Evolutionary conservation across 2,329 filamentous ascomycete species (phyloP).

Genomic region (Bimuria novae-zelandiae): DNA sequence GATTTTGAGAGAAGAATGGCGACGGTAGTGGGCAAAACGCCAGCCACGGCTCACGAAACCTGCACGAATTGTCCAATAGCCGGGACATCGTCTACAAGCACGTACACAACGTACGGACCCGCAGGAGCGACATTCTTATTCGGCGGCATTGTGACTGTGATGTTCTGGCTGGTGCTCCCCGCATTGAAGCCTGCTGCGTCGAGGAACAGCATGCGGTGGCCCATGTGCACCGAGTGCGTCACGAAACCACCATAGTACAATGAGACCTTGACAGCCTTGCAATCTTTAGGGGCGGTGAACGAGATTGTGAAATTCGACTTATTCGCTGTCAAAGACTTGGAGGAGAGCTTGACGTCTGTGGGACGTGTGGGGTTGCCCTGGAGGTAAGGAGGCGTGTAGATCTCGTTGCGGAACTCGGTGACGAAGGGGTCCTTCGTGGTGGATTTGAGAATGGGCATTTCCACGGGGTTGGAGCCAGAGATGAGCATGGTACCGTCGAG

Average conservation of each 20-base stretch:
- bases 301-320: slow-evolving; percentile 53
- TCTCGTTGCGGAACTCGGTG: slow-evolving; percentile 66
- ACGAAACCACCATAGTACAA: slow-evolving; percentile 65
- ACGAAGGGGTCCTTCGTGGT: slow-evolving; percentile 55
- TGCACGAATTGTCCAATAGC: slow-evolving; percentile 58
- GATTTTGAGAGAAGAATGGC: background rate
- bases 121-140: slow-evolving; percentile 61
- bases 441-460: slow-evolving; percentile 58
- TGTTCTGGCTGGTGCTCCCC: slow-evolving; percentile 48
- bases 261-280: slow-evolving; percentile 54
- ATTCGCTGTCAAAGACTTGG: slow-evolving; percentile 50
- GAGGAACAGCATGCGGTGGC: slow-evolving; percentile 61
- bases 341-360: slow-evolving; percentile 52
- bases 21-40: background rate
- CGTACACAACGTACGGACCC: slow-evolving; percentile 65
- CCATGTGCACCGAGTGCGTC: slow-evolving; percentile 66
- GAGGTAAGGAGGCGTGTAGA: slow-evolving; percentile 65
- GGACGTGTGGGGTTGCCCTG: slow-evolving; percentile 59
- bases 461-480: slow-evolving; percentile 64
- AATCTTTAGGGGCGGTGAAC: slow-evolving; percentile 52
- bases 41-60: slow-evolving; percentile 37
- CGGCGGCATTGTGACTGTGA: slow-evolving; percentile 60
- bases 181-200: slow-evolving; percentile 55
- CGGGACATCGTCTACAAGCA: slow-evolving; percentile 61
- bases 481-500: slow-evolving; percentile 65